Evolutionary conservation across 2,329 filamentous ascomycete genomes (phyloP).

Genomic region (Hypomyces perniciosus): DNA sequence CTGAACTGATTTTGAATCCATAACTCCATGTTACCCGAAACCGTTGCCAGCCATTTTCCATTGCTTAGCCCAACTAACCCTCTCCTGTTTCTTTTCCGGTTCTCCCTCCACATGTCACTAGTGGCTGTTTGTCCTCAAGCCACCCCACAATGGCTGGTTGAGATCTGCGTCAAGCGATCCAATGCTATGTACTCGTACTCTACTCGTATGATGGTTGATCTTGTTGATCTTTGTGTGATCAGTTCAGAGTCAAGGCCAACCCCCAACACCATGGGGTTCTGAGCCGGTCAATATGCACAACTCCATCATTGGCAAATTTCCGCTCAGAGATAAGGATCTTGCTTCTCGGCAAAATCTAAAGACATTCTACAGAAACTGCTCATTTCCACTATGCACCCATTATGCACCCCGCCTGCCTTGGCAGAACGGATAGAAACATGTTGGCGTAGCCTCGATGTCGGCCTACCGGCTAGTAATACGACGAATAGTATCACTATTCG

Average conservation of each 20-base stretch:
- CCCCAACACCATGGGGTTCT: too few relatives aligned
- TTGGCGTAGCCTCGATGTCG: slow-evolving; percentile 7
- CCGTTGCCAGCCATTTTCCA: too few relatives aligned
- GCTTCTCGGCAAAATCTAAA: neutral
- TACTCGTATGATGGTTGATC: neutral
- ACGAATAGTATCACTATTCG: neutral
- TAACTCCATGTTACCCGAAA: too few relatives aligned
- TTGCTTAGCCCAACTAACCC: neutral
- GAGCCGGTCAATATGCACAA: too few relatives aligned
- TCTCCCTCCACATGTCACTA: slow-evolving; percentile 2
- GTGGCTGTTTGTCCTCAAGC: too few relatives aligned
- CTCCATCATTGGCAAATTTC: too few relatives aligned
- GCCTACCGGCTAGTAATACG: slow-evolving; percentile 1
- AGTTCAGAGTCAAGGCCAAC: too few relatives aligned
- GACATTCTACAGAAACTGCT: neutral
- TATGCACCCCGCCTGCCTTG: slow-evolving; percentile 5
- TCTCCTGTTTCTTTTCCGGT: neutral
- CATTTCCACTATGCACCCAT: slow-evolving; percentile 10
- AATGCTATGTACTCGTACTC: too few relatives aligned
- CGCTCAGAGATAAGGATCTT: neutral
- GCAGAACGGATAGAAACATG: slow-evolving; percentile 1
- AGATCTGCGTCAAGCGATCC: neutral
- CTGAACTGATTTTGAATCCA: too few relatives aligned
- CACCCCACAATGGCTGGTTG: neutral
- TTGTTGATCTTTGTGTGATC: neutral